phyloP scores from a whole-genome alignment of 768 basidiomycete genomes.

The Panaeolus cyanescens region DNA sequence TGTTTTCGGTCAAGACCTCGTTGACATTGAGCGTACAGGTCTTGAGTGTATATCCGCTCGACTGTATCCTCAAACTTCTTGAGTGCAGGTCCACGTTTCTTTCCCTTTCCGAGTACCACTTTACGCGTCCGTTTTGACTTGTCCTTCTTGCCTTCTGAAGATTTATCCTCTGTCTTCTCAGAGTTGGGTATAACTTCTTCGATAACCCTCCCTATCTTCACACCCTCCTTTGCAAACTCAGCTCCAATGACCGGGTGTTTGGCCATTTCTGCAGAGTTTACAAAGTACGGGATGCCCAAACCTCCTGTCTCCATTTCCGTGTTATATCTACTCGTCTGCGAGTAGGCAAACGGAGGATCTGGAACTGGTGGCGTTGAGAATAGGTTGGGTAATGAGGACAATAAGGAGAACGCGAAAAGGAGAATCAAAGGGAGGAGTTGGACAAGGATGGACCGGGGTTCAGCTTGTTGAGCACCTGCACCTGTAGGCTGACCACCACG shows the following conservation, averaged over 20 bases:
- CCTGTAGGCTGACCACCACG: slow-evolving; percentile 13
- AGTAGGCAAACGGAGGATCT: slow-evolving; percentile 81
- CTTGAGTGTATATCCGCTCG: slow-evolving; percentile 74
- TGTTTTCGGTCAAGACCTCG: slow-evolving; percentile 66
- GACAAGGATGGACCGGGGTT: slow-evolving; percentile 63
- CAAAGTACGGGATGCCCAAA: slow-evolving; percentile 80
- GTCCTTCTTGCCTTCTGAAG: slow-evolving; percentile 13
- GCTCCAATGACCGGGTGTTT: slow-evolving; percentile 76
- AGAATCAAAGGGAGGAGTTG: slow-evolving; percentile 87
- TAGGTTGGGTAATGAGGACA: slow-evolving; percentile 78
- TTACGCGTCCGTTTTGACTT: slow-evolving; percentile 33
- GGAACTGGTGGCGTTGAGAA: slow-evolving; percentile 68
- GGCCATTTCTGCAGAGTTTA: slow-evolving; percentile 75
- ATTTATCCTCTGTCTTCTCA: slow-evolving; percentile 17
- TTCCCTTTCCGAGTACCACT: slow-evolving; percentile 25
- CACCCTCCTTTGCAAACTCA: slow-evolving; percentile 58
- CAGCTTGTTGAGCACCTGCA: slow-evolving; percentile 31
- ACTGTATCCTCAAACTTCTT: slow-evolving; percentile 74
- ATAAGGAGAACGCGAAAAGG: slow-evolving; percentile 80
- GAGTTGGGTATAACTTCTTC: slow-evolving; percentile 26
- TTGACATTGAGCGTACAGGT: slow-evolving; percentile 73
- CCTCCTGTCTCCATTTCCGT: slow-evolving; percentile 70
- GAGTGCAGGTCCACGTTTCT: slow-evolving; percentile 42
- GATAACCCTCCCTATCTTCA: slow-evolving; percentile 35
- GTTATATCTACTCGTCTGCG: slow-evolving; percentile 58